Evolutionary conservation across 169 alveolate species (phyloP).

Genomic region (Toxoplasma gondii): DNA sequence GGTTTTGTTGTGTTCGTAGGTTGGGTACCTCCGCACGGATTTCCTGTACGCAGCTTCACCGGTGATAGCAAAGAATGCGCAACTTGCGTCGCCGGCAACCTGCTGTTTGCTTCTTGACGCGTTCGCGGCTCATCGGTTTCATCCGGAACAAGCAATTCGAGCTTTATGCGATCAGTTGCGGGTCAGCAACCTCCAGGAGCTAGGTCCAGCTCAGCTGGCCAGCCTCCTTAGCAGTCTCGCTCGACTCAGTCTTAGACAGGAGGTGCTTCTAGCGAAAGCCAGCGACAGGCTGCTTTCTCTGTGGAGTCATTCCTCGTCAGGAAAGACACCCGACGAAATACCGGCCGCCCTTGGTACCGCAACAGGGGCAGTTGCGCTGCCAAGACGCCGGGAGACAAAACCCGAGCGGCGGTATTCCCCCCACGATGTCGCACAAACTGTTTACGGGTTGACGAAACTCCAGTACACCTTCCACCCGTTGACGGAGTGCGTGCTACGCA

Average conservation of each 20-base stretch:
- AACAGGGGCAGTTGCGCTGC: neutral
- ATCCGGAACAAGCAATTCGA: neutral
- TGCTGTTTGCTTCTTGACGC: slow-evolving; percentile 20
- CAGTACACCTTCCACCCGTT: neutral
- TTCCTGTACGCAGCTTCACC: slow-evolving; percentile 24
- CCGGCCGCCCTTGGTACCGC: neutral
- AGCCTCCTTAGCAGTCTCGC: slow-evolving; percentile 11
- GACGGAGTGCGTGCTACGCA: neutral
- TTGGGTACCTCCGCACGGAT: slow-evolving; percentile 20
- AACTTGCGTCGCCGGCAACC: neutral
- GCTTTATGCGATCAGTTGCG: neutral
- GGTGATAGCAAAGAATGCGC: neutral
- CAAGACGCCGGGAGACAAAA: neutral
- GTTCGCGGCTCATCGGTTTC: neutral
- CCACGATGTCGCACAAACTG: neutral
- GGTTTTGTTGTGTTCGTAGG: neutral
- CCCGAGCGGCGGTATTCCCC: neutral
- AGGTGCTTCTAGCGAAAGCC: neutral
- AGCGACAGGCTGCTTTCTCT: neutral
- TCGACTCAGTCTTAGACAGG: neutral
- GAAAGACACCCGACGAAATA: neutral
- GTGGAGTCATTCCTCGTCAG: neutral
- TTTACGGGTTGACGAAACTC: slow-evolving; percentile 14
- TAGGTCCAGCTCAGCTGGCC: neutral
- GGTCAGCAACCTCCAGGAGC: too few species aligned